Conservation (phyloP, 495 filamentous ascomycete genomes). For the Saxophila tyrrhenica region DNA sequence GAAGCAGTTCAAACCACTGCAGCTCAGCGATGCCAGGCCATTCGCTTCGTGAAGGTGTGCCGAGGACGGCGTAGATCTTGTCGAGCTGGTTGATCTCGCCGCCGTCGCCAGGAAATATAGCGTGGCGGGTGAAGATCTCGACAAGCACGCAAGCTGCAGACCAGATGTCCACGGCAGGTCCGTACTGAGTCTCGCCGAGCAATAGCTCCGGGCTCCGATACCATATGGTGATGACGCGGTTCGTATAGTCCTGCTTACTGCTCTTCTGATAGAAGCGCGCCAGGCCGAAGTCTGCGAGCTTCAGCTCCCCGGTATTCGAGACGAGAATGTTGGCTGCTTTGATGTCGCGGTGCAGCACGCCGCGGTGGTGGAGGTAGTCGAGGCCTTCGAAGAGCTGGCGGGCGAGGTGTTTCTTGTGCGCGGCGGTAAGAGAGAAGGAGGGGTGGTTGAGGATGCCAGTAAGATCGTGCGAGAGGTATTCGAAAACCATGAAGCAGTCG, state of each 20-base stretch:
- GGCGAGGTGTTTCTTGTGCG: slow-evolving; percentile 88
- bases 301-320: slow-evolving; percentile 75
- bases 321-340: slow-evolving; percentile 71
- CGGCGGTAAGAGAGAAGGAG: slow-evolving; percentile 69
- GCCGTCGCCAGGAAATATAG: slow-evolving; percentile 91
- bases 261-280: slow-evolving; percentile 96
- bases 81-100: slow-evolving; percentile 92
- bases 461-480: slow-evolving; percentile 92
- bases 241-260: slow-evolving; percentile 90
- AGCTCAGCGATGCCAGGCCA: slow-evolving; percentile 86
- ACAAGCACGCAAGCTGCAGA: slow-evolving; percentile 93
- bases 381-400: slow-evolving; percentile 91
- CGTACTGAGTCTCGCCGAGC: slow-evolving; percentile 88
- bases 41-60: slow-evolving; percentile 69
- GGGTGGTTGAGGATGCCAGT: slow-evolving; percentile 88
- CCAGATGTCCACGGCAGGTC: slow-evolving; percentile 94
- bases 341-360: slow-evolving; percentile 84
- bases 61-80: slow-evolving; percentile 86
- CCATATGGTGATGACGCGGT: slow-evolving; percentile 97
- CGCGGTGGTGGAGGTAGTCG: slow-evolving; percentile 84
- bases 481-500: slow-evolving; percentile 99
- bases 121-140: slow-evolving; percentile 90
- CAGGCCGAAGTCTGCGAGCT: slow-evolving; percentile 92
- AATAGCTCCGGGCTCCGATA: slow-evolving; percentile 91
- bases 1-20: slow-evolving; percentile 89